Evolutionary conservation across 2,329 filamentous ascomycete species (phyloP).

Genomic region (Pseudogymnoascus sp.): DNA sequence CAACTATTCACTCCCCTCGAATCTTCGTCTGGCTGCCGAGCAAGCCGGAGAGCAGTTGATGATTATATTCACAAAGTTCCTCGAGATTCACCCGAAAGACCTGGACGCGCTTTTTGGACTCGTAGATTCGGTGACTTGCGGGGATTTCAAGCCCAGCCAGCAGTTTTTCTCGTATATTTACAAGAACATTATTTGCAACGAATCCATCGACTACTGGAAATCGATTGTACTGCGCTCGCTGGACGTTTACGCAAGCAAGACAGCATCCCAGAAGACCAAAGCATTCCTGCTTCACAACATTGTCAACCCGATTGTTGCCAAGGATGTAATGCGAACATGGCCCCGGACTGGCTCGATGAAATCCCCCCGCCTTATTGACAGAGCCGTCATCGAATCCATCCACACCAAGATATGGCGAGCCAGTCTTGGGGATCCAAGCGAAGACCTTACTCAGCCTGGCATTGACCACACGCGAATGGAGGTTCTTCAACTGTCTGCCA

Average conservation of each 20-base stretch:
- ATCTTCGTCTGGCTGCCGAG: slow-evolving; percentile 73
- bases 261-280: slow-evolving; percentile 79
- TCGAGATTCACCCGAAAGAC: slow-evolving; percentile 65
- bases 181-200: slow-evolving; percentile 69
- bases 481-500: slow-evolving; percentile 83
- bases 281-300: slow-evolving; percentile 86
- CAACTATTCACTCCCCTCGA: slow-evolving; percentile 57
- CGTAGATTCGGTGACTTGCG: slow-evolving; percentile 73
- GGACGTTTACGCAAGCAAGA: slow-evolving; percentile 73
- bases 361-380: slow-evolving; percentile 71
- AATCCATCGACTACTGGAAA: slow-evolving; percentile 80
- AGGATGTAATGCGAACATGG: slow-evolving; percentile 87
- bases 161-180: slow-evolving; percentile 77
- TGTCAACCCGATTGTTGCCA: slow-evolving; percentile 91
- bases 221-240: slow-evolving; percentile 75
- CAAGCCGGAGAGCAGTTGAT: slow-evolving; percentile 86
- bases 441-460: slow-evolving; percentile 74
- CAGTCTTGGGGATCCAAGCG: slow-evolving; percentile 69
- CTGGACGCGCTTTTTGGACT: slow-evolving; percentile 77
- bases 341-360: slow-evolving; percentile 44
- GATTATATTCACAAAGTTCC: slow-evolving; percentile 70
- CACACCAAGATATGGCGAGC: slow-evolving; percentile 92
- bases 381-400: slow-evolving; percentile 77
- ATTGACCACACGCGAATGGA: slow-evolving; percentile 97
- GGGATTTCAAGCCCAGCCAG: slow-evolving; percentile 71